A percentile compares a stretch with the other conserved stretches of the same genome.
phyloP scores from a whole-genome alignment of 768 basidiomycete species.

The Lyophyllum atratum region DNA sequence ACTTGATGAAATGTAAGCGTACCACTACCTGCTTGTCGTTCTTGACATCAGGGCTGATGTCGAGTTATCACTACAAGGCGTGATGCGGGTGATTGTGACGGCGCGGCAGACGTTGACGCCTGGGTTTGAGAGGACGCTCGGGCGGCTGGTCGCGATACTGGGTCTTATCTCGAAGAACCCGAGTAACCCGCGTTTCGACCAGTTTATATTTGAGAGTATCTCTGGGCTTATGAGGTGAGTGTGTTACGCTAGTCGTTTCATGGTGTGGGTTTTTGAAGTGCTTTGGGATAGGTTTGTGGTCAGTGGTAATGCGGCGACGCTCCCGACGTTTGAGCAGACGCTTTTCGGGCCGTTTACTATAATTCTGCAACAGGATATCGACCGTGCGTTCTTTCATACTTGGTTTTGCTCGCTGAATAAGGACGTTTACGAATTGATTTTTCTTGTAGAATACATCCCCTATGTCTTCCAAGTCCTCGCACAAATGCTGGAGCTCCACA shows the following conservation, averaged over 20 bases:
- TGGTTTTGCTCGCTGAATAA: neutral
- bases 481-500: slow-evolving; percentile 90
- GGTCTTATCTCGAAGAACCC: slow-evolving; percentile 93
- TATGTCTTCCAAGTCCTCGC: slow-evolving; percentile 97
- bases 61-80: slow-evolving; percentile 50
- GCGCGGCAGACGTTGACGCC: slow-evolving; percentile 78
- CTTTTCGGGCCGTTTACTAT: slow-evolving; percentile 87
- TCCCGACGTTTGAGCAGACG: slow-evolving; percentile 75
- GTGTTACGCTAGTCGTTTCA: neutral
- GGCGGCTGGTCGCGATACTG: slow-evolving; percentile 79
- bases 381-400: slow-evolving; percentile 55
- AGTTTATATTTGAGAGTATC: slow-evolving; percentile 95
- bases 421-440: neutral
- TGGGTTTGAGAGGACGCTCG: slow-evolving; percentile 62
- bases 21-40: neutral
- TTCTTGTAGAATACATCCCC: slow-evolving; percentile 85
- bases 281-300: slow-evolving; percentile 69
- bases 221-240: slow-evolving; percentile 86
- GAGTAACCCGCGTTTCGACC: slow-evolving; percentile 96
- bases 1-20: slow-evolving; percentile 91
- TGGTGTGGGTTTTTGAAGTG: slow-evolving; percentile 1
- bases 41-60: neutral
- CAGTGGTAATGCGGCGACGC: slow-evolving; percentile 62
- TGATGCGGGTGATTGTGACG: slow-evolving; percentile 91
- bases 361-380: slow-evolving; percentile 90